Evolutionary conservation across 306 rosid genomes (phyloP), one percentile per base, ranked within the genome.

Genomic region (Ormosia emarginata): DNA sequence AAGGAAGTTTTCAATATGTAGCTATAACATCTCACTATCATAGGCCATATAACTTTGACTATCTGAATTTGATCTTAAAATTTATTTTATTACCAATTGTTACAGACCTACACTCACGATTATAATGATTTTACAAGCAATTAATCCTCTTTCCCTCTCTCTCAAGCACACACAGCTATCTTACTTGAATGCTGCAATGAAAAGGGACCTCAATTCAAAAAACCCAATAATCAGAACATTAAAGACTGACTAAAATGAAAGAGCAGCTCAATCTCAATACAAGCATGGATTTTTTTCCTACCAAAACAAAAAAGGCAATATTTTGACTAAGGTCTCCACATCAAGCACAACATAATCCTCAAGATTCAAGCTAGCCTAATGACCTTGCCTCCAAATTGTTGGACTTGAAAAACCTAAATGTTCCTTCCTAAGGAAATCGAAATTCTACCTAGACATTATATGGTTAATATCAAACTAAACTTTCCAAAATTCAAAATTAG

Each of bases 271-370:
- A 37, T 33, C 71, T 69, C 30, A 2, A 69, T n/a, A 50, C 49
- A 58, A 71, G 33, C 78, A 68, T 55, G 61, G 12, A 8, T 66
- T 65, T 66, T 65, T 46, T 44, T 11, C 39, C n/a, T 0, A 46
- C n/a, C 3, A 10, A 59, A 63, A 13, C 18, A 6, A 56, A 67
- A 53, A 8, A 49, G 24, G 32, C 0, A 3, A 34, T 56, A 9
- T 64, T 6, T 65, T 30, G 61, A 67, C 44, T n/a, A 41, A 30
- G 9, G 65, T 17, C 44, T 59, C 32, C 30, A 29, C 43, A 43
- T 55, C 59, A 74, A 64, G 69, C 52, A 81, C 55, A 64, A 65
- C 29, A 67, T 41, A 74, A 59, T 52, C 47, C 41, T 64, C 49
- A 71, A 29, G 37, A 39, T 17, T 11, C 46, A 43, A 15, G 15